phyloP scores from a whole-genome alignment of 179 eudicot species.

The Carnegiea gigantea region DNA sequence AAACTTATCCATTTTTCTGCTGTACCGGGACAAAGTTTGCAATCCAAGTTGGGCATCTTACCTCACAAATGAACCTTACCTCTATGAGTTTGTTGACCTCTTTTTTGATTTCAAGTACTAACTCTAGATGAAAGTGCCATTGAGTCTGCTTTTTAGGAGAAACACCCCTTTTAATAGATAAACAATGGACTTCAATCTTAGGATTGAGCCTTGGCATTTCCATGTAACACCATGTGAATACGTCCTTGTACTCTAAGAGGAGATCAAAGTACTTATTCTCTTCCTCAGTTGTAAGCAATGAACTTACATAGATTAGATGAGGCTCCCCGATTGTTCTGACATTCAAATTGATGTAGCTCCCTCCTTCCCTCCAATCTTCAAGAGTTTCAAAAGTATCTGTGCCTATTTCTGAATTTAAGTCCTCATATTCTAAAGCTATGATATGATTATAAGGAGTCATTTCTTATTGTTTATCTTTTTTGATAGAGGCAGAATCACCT shows the following conservation, averaged over 20 bases:
- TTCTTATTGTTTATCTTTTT: not conserved
- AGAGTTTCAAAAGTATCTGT: not conserved
- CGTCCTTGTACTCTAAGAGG: too few relatives aligned
- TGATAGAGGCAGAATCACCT: not conserved
- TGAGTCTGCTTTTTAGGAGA: slow-evolving; percentile 1
- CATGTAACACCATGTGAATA: slow-evolving; percentile 8
- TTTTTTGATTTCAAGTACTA: not conserved
- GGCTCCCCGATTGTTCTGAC: not conserved
- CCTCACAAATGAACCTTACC: not conserved
- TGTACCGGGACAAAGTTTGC: not conserved
- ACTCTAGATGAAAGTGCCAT: not conserved
- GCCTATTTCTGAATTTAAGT: not conserved
- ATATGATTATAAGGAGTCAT: not conserved
- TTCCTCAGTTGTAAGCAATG: too few relatives aligned
- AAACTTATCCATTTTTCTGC: slow-evolving; percentile 1
- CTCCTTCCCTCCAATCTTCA: not conserved
- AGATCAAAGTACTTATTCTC: too few relatives aligned
- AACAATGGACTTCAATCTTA: not conserved
- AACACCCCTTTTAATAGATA: not conserved
- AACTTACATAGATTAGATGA: not conserved
- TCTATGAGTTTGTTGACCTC: too few relatives aligned
- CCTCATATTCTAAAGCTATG: not conserved
- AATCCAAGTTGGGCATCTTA: not conserved
- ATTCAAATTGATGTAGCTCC: not conserved
- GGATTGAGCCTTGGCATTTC: slow-evolving; percentile 3